phyloP scores from a whole-genome alignment of 441 rosid genomes.

The Gossypium davidsonii region DNA sequence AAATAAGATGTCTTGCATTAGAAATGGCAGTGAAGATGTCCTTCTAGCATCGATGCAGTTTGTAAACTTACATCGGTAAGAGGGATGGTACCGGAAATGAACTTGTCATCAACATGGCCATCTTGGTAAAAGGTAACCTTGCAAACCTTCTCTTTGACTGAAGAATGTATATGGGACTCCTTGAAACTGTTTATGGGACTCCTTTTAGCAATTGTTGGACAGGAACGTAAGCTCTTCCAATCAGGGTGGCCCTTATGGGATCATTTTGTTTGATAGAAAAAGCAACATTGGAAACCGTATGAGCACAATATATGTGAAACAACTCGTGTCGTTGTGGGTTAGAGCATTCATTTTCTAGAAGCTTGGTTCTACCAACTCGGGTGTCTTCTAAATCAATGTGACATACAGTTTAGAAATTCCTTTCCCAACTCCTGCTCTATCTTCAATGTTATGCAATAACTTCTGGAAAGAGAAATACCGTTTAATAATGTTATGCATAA shows the following conservation, averaged over 20 bases:
- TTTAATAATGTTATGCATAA: background rate
- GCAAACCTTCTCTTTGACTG: slow-evolving; percentile 24
- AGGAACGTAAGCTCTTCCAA: slow-evolving; percentile 29
- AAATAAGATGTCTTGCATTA: slow-evolving; percentile 29
- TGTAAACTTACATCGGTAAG: slow-evolving; percentile 18
- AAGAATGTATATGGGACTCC: slow-evolving; percentile 36
- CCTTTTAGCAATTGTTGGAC: slow-evolving; percentile 22
- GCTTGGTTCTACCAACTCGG: slow-evolving; percentile 21
- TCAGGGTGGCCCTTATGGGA: slow-evolving; percentile 19
- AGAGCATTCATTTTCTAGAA: slow-evolving; percentile 7
- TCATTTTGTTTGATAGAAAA: slow-evolving; percentile 27
- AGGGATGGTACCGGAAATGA: slow-evolving; percentile 13
- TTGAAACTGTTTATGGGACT: slow-evolving; percentile 25
- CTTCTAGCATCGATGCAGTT: slow-evolving; percentile 27
- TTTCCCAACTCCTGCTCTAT: slow-evolving; percentile 1
- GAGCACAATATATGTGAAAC: slow-evolving; percentile 29
- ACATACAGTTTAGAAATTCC: slow-evolving; percentile 20
- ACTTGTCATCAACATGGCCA: slow-evolving; percentile 26
- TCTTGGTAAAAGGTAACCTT: slow-evolving; percentile 32
- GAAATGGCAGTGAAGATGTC: slow-evolving; percentile 28
- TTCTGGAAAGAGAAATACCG: background rate
- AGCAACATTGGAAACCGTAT: slow-evolving; percentile 22
- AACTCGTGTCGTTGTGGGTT: slow-evolving; percentile 21
- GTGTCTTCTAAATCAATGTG: slow-evolving; percentile 19
- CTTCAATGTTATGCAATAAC: slow-evolving; percentile 14